Evolutionary conservation across 257 asterid species (phyloP), one percentile per base, ranked within the genome.

Genomic region (Verbena officinalis): DNA sequence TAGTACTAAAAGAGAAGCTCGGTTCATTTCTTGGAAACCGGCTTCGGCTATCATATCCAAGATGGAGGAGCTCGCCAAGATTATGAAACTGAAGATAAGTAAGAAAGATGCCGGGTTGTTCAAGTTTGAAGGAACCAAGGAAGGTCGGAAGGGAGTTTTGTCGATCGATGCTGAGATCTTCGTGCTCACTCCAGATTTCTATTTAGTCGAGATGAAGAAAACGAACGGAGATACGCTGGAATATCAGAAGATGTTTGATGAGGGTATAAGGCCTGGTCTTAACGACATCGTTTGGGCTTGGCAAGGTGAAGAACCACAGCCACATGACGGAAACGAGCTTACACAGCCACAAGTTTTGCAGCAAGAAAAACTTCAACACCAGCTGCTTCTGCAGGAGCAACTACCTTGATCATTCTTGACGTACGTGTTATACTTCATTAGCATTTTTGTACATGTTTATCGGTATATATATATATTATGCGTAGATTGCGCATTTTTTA

Each of bases 111-210:
- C 74, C 4, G 93, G 98, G 43, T 31, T 89, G 63, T 72, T 89
- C 74, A 83, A 73, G 73, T 82, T 92, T 7, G 94, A 89, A 71
- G 96, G 88, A 39, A 59, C 42, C 0, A 82, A 64, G 71, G 97
- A 92, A 75, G 97, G 98, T 7, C 63, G 83, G 65, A 92, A 87
- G 51, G 97, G 98, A 14, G 55, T 74, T 63, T 55, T 92, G 64
- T 22, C 77, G 21, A 68, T 92, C 39, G 96, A 89, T 9, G 89
- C 92, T 0, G 97, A 89, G 90, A 89, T 92, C 53, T 92, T 92
- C 38, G 87, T 79, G 78, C 80, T 92, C 45, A 71, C 90, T 30
- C 75, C 82, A 0, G 77, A 45, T n/a, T 68, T 87, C 66, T 90
- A 85, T 73, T 51, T 92, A 81, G 95, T 92, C 65, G 97, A 92